A percentile compares a stretch with the other conserved stretches of the same genome.
phyloP scores from a whole-genome alignment of 129 eudicot genomes.

The Pseudognaphalium luteoalbum region DNA sequence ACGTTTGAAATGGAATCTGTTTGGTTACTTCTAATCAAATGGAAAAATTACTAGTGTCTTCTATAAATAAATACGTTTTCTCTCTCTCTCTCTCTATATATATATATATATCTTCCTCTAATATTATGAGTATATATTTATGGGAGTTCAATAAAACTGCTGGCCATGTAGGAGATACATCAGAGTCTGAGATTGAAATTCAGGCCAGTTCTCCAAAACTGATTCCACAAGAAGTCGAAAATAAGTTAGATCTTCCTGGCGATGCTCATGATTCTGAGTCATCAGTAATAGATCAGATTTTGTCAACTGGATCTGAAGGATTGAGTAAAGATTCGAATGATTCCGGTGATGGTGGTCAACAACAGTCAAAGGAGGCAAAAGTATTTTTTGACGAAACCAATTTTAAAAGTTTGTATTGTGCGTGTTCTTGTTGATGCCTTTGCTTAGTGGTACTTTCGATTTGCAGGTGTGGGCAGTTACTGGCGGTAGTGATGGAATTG shows the following conservation, averaged over 20 bases:
- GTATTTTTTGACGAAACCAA: constrained; percentile 11
- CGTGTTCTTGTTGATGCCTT: constrained; percentile 11
- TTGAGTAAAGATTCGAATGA: constrained; percentile 40
- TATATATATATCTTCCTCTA: background rate
- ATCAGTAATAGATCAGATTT: constrained; percentile 71
- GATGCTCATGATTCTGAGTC: constrained; percentile 43
- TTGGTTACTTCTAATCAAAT: background rate
- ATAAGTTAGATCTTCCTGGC: constrained; percentile 22
- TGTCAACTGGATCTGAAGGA: constrained; percentile 58
- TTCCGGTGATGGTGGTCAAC: constrained; percentile 40
- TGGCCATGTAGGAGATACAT: constrained; percentile 41
- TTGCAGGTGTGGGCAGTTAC: constrained; percentile 84
- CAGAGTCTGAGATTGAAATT: constrained; percentile 41
- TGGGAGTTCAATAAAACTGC: constrained; percentile 25
- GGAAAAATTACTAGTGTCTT: background rate
- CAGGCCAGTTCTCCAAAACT: constrained; percentile 33
- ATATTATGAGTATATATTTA: constrained; percentile 14
- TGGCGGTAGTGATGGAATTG: constrained; percentile 65
- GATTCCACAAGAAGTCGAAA: constrained; percentile 37
- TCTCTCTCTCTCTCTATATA: too few relatives aligned
- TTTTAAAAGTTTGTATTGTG: background rate
- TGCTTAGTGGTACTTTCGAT: constrained; percentile 27
- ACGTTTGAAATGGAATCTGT: constrained; percentile 5
- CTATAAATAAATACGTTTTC: background rate
- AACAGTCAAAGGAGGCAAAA: constrained; percentile 65